Base-by-base conservation (phyloP, 2,329 filamentous ascomycete species). In the Karstenula rhodostoma region DNA sequence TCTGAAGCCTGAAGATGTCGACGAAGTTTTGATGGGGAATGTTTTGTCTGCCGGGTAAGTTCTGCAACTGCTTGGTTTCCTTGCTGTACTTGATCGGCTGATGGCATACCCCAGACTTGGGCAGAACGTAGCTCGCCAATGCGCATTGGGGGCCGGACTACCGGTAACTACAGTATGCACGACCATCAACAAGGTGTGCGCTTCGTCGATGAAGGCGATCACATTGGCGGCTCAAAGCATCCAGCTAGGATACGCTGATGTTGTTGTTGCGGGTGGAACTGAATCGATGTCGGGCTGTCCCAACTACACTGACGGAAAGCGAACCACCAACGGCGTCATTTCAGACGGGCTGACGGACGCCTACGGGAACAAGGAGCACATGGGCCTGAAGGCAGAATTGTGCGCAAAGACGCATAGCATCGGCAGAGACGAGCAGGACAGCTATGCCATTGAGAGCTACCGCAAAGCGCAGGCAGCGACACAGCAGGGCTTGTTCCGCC, bases 281-380 rank as follows among this genome's bases (percentile, higher is more conserved):
- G 93, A 97, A 85, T 93, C 90, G 79, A 96, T 97, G 93, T 96
- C 93, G 76, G 97, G 97, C 83, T 95, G 91, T 66, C 82, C 89
- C 66, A 96, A 96, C 80, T 96, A 96, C 79, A 92, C 33, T 42
- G 23, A 29, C 12, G 50, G 50, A 29, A 43, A 53, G 35, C 48
- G 33, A n/a, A 42, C 23, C 35, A 29, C 37, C 22, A 22, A 83
- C 87, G 60, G 93, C 92, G 17, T 93, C 96, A 52, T 93, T 93
- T 0, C 88, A 91, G 89, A 90, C 0, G 87, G 84, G 54, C 79
- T 96, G 57, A 85, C 81, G 66, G 84, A 88, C 1, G 90, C 90
- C 5, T 81, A 85, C 42, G 93, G 96, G 77, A 96, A 92, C 75
- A 86, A 96, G 74, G 94, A 96, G 93, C 87, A 89, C 66, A 96